Base-by-base conservation (phyloP, 345 rosid genomes). In the Abelmoschus esculentus region DNA sequence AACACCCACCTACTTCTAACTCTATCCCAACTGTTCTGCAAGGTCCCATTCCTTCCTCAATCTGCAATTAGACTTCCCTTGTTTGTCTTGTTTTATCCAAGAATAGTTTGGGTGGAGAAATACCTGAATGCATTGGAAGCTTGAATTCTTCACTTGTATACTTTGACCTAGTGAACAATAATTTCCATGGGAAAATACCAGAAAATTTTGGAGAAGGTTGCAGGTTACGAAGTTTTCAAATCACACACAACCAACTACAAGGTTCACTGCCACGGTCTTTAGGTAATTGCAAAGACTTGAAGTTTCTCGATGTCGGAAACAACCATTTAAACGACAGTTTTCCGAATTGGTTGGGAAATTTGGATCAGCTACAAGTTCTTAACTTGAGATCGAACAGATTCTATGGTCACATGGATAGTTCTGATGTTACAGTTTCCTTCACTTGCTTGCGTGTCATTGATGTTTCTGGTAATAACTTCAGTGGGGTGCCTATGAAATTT, bases 321-420 rank as follows among this genome's bases (percentile, higher is more conserved):
- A 12, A 46, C 4, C 11, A 36, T 36, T 36, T 36, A 1, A 6
- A 36, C 1, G 40, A 36, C 40, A 36, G 8, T 5, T 36, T 36
- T 3, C 50, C 50, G 10, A 46, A 11, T 1, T 46, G 50, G 62
- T 60, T 77, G 15, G 61, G 58, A n/a, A 29, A 38, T 0, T 70
- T 26, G 38, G 56, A 70, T 15, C n/a, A 59, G 4, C 49, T 76
- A 5, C 0, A 0, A 12, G 4, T 38, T 18, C 62, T 79, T 0
- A 9, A 19, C 15, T 13, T 79, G 0, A 26, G 36, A 0, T 34
- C 46, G 5, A 80, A 80, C 38, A 44, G 61, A 34, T 76, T 76
- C 7, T 32, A 34, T 17, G 75, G 75, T 15, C 12, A 40, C 1
- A 1, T 66, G 8, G 34, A 22, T 3, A 7, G 0, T 3, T 42